Evolutionary conservation across 805 yeast genomes (phyloP).

Genomic region (Wickerhamiella musiphila): DNA sequence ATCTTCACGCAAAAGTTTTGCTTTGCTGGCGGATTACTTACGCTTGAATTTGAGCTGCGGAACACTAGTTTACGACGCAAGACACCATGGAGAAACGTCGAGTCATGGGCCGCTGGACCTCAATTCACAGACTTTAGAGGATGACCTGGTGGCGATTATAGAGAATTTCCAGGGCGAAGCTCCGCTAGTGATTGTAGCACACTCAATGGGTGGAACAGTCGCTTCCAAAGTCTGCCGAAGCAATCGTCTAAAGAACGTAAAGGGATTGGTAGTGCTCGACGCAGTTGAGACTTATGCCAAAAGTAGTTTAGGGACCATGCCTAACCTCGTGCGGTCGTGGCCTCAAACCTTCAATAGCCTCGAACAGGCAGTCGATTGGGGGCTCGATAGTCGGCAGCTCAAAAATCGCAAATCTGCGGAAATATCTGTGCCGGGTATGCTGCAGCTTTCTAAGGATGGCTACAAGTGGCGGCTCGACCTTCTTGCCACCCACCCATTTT

Average conservation of each 20-base stretch:
- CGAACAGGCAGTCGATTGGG: slow-evolving; percentile 67
- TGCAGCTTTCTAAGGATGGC: slow-evolving; percentile 20
- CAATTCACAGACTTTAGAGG: slow-evolving; percentile 33
- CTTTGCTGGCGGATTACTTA: slow-evolving; percentile 26
- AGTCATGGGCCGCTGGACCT: slow-evolving; percentile 22
- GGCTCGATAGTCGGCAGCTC: slow-evolving; percentile 37
- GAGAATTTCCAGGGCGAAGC: slow-evolving; percentile 11
- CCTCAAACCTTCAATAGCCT: slow-evolving; percentile 41
- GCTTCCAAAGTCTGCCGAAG: slow-evolving; percentile 35
- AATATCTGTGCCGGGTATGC: slow-evolving; percentile 60
- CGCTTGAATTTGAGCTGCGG: slow-evolving; percentile 34
- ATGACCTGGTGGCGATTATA: slow-evolving; percentile 40
- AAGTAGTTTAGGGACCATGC: slow-evolving; percentile 49
- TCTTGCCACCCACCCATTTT: slow-evolving; percentile 39
- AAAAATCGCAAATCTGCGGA: slow-evolving; percentile 44
- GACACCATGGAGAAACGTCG: slow-evolving; percentile 64
- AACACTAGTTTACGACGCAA: slow-evolving; percentile 51
- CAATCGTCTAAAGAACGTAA: slow-evolving; percentile 19
- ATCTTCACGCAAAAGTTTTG: slow-evolving; percentile 67
- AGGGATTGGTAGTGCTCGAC: slow-evolving; percentile 68
- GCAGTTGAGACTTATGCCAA: slow-evolving; percentile 90
- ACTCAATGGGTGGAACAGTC: slow-evolving; percentile 84
- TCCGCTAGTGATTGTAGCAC: slow-evolving; percentile 54
- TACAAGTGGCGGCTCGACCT: slow-evolving; percentile 53
- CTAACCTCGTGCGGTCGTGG: slow-evolving; percentile 40